phyloP scores from a whole-genome alignment of 1,284 basidiomycete genomes.

The Cryptococcus sp. region DNA sequence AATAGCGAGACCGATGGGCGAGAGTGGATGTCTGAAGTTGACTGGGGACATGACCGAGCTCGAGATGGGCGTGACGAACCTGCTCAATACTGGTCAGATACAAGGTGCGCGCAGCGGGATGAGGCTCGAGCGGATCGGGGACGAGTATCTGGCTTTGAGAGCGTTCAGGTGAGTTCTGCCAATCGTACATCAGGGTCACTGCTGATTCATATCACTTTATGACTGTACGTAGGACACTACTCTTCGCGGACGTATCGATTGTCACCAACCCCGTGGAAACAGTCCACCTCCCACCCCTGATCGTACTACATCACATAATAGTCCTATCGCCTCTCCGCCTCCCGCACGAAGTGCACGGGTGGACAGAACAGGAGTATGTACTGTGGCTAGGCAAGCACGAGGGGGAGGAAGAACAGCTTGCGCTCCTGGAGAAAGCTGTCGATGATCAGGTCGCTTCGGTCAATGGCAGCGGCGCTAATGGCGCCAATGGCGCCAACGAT shows the following conservation, averaged over 20 bases:
- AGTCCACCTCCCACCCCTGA: slow-evolving; percentile 69
- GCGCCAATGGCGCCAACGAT: background rate
- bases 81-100: slow-evolving; percentile 60
- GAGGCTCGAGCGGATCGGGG: slow-evolving; percentile 69
- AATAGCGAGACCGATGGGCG: slow-evolving; percentile 81
- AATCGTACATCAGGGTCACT: background rate
- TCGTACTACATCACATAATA: slow-evolving; percentile 86
- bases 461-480: no score
- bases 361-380: slow-evolving; percentile 85
- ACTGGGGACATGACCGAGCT: slow-evolving; percentile 94
- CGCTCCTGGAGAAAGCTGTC: slow-evolving; percentile 45
- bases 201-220: background rate
- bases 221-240: slow-evolving; percentile 63
- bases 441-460: slow-evolving; percentile 36
- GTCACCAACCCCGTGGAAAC: slow-evolving; percentile 69
- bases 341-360: slow-evolving; percentile 82
- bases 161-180: slow-evolving; percentile 67
- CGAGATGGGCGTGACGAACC: slow-evolving; percentile 82
- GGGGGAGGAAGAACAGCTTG: slow-evolving; percentile 38
- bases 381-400: slow-evolving; percentile 51
- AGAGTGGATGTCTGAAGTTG: slow-evolving; percentile 85
- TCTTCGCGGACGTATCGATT: slow-evolving; percentile 77
- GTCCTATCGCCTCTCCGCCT: slow-evolving; percentile 83
- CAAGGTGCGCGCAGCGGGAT: slow-evolving; percentile 63
- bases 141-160: slow-evolving; percentile 75